Conservation (phyloP, 1,139 yeast species). For the Taphrina pruni region DNA sequence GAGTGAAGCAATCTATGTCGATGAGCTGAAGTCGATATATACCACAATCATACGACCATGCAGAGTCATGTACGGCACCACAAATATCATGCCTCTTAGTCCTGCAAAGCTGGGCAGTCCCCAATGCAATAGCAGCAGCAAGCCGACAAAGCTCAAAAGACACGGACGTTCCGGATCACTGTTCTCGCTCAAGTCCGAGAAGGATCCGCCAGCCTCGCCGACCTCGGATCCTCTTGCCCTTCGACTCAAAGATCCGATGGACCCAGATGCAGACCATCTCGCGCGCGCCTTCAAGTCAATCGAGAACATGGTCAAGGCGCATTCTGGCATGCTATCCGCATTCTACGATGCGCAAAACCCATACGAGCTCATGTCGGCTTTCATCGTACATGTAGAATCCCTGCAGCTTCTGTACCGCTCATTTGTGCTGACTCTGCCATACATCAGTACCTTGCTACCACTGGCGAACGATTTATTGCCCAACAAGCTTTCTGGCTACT, state of each 20-base stretch:
- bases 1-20: slow-evolving; percentile 10
- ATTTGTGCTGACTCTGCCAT: slow-evolving; percentile 33
- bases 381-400: slow-evolving; percentile 20
- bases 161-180: slow-evolving; percentile 24
- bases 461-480: slow-evolving; percentile 25
- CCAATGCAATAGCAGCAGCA: background rate
- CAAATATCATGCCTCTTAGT: background rate
- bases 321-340: slow-evolving; percentile 23
- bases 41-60: slow-evolving; percentile 22
- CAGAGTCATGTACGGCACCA: background rate
- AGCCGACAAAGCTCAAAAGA: slow-evolving; percentile 2
- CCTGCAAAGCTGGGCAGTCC: slow-evolving; percentile 4
- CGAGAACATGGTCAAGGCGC: slow-evolving; percentile 32
- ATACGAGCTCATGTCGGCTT: slow-evolving; percentile 24
- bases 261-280: slow-evolving; percentile 29
- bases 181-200: slow-evolving; percentile 13
- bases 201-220: slow-evolving; percentile 3
- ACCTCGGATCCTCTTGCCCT: slow-evolving; percentile 7
- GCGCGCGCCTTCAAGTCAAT: slow-evolving; percentile 34
- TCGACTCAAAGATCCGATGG: slow-evolving; percentile 34
- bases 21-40: slow-evolving; percentile 16
- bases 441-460: slow-evolving; percentile 15
- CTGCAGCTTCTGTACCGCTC: slow-evolving; percentile 23
- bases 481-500: slow-evolving; percentile 32
- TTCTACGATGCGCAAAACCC: slow-evolving; percentile 18